Conservation (phyloP, 805 yeast species). For the Cyberlindnera euphorbiae region DNA sequence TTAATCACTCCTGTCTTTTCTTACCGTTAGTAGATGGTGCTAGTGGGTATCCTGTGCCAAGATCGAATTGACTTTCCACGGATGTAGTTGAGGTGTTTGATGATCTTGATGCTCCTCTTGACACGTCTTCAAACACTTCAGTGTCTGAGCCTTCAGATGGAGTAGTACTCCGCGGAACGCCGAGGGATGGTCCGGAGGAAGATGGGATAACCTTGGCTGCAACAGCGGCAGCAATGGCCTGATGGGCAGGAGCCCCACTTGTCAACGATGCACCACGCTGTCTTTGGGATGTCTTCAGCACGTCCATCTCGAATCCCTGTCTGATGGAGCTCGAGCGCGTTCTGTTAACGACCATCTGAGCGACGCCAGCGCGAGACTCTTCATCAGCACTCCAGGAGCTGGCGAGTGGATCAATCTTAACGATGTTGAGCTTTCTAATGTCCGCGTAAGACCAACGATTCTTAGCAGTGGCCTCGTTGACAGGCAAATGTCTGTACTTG, state of each 20-base stretch:
- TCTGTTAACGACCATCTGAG: constrained; percentile 4
- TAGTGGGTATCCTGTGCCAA: constrained; percentile 9
- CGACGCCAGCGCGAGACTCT: constrained; percentile 17
- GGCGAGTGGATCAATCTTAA: constrained; percentile 32
- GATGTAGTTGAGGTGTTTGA: constrained; percentile 28
- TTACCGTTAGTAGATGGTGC: constrained; percentile 5
- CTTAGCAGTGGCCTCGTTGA: constrained; percentile 43
- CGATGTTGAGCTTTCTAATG: constrained; percentile 31
- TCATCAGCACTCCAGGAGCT: constrained; percentile 25
- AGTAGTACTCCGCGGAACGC: constrained; percentile 8
- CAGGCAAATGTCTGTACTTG: constrained; percentile 65
- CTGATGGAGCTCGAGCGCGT: constrained; percentile 18
- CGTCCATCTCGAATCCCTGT: constrained; percentile 25
- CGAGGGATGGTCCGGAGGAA: too few relatives aligned
- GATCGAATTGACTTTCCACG: constrained; percentile 22
- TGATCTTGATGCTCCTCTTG: constrained; percentile 27
- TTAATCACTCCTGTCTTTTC: constrained; percentile 9
- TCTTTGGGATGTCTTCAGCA: constrained; percentile 15
- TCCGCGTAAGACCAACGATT: constrained; percentile 67
- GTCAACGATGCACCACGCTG: constrained; percentile 11
- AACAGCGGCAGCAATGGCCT: constrained; percentile 1
- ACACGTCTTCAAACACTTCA: constrained; percentile 18
- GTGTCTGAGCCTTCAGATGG: constrained; percentile 12
- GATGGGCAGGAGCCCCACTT: neutral
- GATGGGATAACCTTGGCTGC: constrained; percentile 1